A percentile compares a stretch with the other conserved stretches of the same genome.
Conservation (phyloP, 768 basidiomycete genomes). For the Podaxis rugospora region DNA sequence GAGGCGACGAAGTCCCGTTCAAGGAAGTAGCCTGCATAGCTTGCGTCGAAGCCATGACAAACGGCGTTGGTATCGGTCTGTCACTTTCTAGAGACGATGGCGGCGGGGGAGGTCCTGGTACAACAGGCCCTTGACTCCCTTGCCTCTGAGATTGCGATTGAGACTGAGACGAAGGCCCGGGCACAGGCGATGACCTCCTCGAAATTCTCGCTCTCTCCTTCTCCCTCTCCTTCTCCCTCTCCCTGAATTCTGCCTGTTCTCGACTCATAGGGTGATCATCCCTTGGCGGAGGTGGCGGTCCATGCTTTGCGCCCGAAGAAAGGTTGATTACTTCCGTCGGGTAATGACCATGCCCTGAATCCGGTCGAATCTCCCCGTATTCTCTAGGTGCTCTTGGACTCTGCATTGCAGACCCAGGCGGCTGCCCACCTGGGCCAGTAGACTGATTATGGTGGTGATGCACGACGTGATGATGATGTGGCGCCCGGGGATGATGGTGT, state of each 20-base stretch:
- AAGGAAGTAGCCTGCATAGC: slow-evolving; percentile 24
- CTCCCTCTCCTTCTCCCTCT: slow-evolving; percentile 17
- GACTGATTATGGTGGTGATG: slow-evolving; percentile 33
- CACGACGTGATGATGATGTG: slow-evolving; percentile 49
- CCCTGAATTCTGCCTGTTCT: slow-evolving; percentile 16
- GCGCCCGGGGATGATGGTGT: slow-evolving; percentile 42
- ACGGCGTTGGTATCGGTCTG: slow-evolving; percentile 48
- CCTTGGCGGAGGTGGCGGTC: slow-evolving; percentile 30
- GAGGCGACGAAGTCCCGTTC: slow-evolving; percentile 29
- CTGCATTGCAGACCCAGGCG: slow-evolving; percentile 11
- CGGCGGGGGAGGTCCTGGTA: not conserved
- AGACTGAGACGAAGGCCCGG: slow-evolving; percentile 3
- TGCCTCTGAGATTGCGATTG: not conserved
- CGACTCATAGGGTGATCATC: slow-evolving; percentile 24
- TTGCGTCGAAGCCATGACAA: slow-evolving; percentile 47
- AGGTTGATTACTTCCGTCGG: slow-evolving; percentile 51
- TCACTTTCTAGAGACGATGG: slow-evolving; percentile 36
- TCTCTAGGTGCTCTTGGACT: slow-evolving; percentile 22
- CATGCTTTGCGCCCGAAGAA: slow-evolving; percentile 30
- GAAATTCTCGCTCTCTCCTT: slow-evolving; percentile 12
- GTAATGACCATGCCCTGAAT: slow-evolving; percentile 31
- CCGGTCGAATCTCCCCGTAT: slow-evolving; percentile 29
- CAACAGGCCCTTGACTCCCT: not conserved
- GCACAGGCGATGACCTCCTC: slow-evolving; percentile 13
- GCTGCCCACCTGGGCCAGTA: slow-evolving; percentile 9